Evolutionary conservation across 495 filamentous ascomycete species (phyloP).

Genomic region (Parachaetomium inaequale): DNA sequence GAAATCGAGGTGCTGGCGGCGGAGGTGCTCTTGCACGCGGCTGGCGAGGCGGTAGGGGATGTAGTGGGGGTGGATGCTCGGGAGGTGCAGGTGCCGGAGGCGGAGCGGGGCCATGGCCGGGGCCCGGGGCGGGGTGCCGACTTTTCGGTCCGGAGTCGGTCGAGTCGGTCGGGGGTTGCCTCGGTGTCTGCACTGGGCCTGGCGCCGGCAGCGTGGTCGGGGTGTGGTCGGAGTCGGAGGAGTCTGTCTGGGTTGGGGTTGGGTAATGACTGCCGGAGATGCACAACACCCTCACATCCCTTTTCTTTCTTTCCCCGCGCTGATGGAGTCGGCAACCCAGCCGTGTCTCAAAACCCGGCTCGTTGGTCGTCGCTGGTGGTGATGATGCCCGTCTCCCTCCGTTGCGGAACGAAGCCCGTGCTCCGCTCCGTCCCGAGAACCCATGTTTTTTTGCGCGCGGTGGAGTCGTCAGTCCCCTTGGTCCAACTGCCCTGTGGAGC

Average conservation of each 20-base stretch:
- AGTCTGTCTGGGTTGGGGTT: neutral
- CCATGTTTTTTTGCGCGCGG: conserved; percentile 17
- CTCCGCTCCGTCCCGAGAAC: neutral
- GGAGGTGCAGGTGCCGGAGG: conserved; percentile 70
- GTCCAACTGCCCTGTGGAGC: neutral
- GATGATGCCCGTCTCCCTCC: neutral
- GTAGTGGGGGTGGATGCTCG: conserved; percentile 34
- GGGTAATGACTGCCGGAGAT: conserved; percentile 6
- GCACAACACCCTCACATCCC: neutral
- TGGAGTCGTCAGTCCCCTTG: conserved; percentile 1
- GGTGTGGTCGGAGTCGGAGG: too few species aligned
- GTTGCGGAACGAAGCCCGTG: neutral
- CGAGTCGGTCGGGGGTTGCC: too few species aligned
- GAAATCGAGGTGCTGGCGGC: conserved; percentile 32
- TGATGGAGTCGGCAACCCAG: neutral
- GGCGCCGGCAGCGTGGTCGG: neutral
- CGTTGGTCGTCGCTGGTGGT: too few species aligned
- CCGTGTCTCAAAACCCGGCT: neutral
- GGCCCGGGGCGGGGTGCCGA: neutral
- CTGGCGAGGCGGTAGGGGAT: conserved; percentile 41
- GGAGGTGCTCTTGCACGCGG: conserved; percentile 41
- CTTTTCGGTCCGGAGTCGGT: neutral
- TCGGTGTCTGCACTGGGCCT: too few species aligned
- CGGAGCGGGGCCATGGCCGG: conserved; percentile 24
- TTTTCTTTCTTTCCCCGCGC: neutral